Conservation (phyloP, 768 basidiomycete species). For the Boletus subparvulus region DNA sequence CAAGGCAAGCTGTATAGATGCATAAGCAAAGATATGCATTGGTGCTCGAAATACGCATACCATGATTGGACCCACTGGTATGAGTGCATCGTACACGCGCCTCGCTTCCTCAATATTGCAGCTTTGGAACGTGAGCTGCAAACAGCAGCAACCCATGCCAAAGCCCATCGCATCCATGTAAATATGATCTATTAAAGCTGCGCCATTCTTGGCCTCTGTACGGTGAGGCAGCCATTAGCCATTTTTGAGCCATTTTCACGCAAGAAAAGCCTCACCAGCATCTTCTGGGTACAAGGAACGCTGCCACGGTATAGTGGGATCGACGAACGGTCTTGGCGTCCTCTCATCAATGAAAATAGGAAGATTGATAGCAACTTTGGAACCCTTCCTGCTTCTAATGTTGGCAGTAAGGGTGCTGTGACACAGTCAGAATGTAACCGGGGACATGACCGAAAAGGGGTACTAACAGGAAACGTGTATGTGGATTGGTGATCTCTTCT, state of each 20-base stretch:
- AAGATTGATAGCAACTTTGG: slow-evolving; percentile 93
- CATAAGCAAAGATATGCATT: not conserved
- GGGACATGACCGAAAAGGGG: slow-evolving; percentile 8
- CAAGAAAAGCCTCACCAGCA: slow-evolving; percentile 50
- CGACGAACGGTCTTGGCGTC: slow-evolving; percentile 87
- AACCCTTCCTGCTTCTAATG: slow-evolving; percentile 85
- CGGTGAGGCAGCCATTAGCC: not conserved
- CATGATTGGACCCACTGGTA: slow-evolving; percentile 94
- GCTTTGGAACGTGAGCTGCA: slow-evolving; percentile 97
- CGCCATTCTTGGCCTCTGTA: slow-evolving; percentile 84
- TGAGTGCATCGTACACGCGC: slow-evolving; percentile 92
- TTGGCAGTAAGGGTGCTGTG: slow-evolving; percentile 94
- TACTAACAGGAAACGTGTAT: slow-evolving; percentile 95
- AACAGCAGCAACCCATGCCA: slow-evolving; percentile 98
- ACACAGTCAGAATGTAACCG: slow-evolving; percentile 12
- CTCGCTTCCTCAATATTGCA: slow-evolving; percentile 92
- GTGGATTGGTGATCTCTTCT: slow-evolving; percentile 94
- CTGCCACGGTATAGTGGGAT: slow-evolving; percentile 89
- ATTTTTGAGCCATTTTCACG: slow-evolving; percentile 4
- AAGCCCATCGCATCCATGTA: slow-evolving; percentile 99
- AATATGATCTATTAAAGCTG: slow-evolving; percentile 86
- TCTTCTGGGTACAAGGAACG: slow-evolving; percentile 84
- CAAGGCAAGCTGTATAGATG: slow-evolving; percentile 73
- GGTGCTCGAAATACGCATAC: slow-evolving; percentile 41
- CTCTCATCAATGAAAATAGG: slow-evolving; percentile 87